A percentile compares a stretch with the other conserved stretches of the same genome.
phyloP scores from a whole-genome alignment of 2,329 filamentous ascomycete species.

The Apiospora marii region DNA sequence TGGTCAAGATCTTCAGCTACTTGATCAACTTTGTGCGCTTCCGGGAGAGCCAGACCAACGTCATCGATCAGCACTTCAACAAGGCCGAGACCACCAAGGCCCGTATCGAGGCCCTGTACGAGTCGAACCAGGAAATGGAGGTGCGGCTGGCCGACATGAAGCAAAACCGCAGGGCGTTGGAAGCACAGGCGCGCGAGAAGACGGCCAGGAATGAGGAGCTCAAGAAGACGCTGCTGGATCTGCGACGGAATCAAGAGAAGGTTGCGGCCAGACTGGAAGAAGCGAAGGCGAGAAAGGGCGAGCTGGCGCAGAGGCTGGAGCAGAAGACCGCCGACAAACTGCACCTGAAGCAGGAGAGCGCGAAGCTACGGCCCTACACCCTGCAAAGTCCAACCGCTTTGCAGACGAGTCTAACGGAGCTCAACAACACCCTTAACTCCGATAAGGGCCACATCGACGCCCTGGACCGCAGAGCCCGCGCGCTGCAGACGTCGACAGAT shows the following conservation, averaged over 20 bases:
- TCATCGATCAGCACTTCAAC: slow-evolving; percentile 95
- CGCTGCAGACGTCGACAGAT: slow-evolving; percentile 89
- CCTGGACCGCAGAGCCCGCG: slow-evolving; percentile 86
- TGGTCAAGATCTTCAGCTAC: slow-evolving; percentile 96
- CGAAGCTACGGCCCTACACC: slow-evolving; percentile 90
- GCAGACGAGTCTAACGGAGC: slow-evolving; percentile 81
- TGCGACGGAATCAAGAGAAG: slow-evolving; percentile 82
- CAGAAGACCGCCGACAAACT: slow-evolving; percentile 75
- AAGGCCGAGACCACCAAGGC: slow-evolving; percentile 86
- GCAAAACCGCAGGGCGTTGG: slow-evolving; percentile 80
- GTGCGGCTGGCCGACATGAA: slow-evolving; percentile 81
- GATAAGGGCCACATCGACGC: slow-evolving; percentile 88
- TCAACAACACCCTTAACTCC: slow-evolving; percentile 77
- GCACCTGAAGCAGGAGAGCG: slow-evolving; percentile 80
- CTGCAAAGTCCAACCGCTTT: slow-evolving; percentile 86
- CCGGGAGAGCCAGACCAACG: slow-evolving; percentile 86
- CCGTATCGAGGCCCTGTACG: slow-evolving; percentile 85
- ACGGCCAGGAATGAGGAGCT: slow-evolving; percentile 85
- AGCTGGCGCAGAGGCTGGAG: slow-evolving; percentile 76
- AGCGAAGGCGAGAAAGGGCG: slow-evolving; percentile 79
- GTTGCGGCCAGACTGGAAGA: slow-evolving; percentile 85
- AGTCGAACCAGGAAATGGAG: slow-evolving; percentile 88
- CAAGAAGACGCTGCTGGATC: slow-evolving; percentile 80
- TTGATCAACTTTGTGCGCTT: slow-evolving; percentile 99
- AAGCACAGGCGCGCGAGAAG: slow-evolving; percentile 84